Conservation (phyloP, 345 rosid species). For the Erucastrum elatum region DNA sequence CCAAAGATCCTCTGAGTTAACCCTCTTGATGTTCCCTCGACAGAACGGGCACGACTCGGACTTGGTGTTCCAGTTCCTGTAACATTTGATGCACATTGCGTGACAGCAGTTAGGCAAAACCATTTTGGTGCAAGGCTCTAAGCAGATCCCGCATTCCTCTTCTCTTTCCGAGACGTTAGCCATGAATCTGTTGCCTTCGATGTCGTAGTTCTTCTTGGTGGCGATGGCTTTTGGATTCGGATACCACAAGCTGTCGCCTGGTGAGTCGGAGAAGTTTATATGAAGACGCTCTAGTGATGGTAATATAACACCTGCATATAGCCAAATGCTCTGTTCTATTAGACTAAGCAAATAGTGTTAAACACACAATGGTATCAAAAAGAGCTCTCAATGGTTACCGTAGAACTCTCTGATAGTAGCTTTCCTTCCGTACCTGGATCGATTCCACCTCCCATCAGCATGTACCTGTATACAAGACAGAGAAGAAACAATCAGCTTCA, state of each 20-base stretch:
- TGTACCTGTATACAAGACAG: conserved; percentile 60
- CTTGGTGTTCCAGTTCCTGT: conserved; percentile 86
- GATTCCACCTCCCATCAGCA: conserved; percentile 54
- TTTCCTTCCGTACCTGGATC: conserved; percentile 72
- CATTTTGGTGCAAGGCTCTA: conserved; percentile 93
- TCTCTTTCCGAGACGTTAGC: conserved; percentile 74
- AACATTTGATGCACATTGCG: conserved; percentile 97
- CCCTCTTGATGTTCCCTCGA: conserved; percentile 92
- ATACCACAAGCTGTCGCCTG: conserved; percentile 33
- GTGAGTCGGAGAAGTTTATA: conserved; percentile 51
- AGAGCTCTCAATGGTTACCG: conserved; percentile 42
- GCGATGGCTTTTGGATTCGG: conserved; percentile 36
- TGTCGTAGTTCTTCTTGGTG: conserved; percentile 43
- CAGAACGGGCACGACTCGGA: conserved; percentile 97
- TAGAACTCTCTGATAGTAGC: conserved; percentile 88
- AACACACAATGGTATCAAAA: neutral
- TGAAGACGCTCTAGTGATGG: conserved; percentile 85
- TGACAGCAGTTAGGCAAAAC: conserved; percentile 93
- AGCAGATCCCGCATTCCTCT: conserved; percentile 97
- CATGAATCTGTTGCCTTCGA: conserved; percentile 43
- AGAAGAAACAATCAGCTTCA: conserved; percentile 23
- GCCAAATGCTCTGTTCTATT: neutral
- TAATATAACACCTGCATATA: conserved; percentile 68
- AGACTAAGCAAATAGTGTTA: neutral
- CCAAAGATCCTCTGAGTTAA: conserved; percentile 94